These are phyloP conservation scores for Postia placenta DNA, from an alignment of 768 basidiomycete genomes.

Conservation along the genomic window DNA sequence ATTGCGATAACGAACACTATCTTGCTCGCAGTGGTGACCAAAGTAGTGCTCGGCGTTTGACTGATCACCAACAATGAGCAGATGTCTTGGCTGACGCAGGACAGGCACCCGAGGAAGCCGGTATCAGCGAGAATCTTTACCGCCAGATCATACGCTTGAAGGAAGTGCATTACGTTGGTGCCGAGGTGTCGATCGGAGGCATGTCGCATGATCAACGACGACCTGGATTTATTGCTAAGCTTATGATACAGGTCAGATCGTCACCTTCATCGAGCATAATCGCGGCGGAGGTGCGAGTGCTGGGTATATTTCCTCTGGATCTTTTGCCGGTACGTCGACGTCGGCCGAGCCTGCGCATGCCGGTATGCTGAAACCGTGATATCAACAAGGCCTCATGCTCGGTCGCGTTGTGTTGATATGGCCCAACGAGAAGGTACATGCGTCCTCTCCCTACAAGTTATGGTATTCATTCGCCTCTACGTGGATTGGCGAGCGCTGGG, in stretches of 20 bases:
- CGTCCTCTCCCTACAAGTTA: neutral
- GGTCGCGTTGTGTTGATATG: conserved; percentile 48
- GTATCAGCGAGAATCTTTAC: conserved; percentile 31
- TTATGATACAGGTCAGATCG: conserved; percentile 42
- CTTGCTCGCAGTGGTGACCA: conserved; percentile 16
- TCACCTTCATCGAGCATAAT: conserved; percentile 41
- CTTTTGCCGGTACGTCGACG: conserved; percentile 34
- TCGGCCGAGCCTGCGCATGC: too few relatives aligned
- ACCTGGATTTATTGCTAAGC: neutral
- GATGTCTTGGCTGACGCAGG: conserved; percentile 24
- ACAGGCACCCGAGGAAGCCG: conserved; percentile 25
- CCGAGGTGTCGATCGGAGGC: conserved; percentile 32
- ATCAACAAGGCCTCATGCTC: conserved; percentile 35
- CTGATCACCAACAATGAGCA: conserved; percentile 4
- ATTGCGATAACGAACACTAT: conserved; percentile 15
- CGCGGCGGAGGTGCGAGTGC: conserved; percentile 40
- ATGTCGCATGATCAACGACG: neutral
- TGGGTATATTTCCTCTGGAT: conserved; percentile 46
- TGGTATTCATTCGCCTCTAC: neutral
- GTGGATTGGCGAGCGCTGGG: conserved; percentile 33
- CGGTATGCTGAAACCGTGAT: too few relatives aligned
- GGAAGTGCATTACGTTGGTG: conserved; percentile 39
- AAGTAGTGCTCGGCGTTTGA: conserved; percentile 19
- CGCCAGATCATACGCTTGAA: conserved; percentile 38
- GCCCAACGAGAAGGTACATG: conserved; percentile 39